Conservation (phyloP, 2,329 filamentous ascomycete species). For the Fusarium sterilihyphosum region DNA sequence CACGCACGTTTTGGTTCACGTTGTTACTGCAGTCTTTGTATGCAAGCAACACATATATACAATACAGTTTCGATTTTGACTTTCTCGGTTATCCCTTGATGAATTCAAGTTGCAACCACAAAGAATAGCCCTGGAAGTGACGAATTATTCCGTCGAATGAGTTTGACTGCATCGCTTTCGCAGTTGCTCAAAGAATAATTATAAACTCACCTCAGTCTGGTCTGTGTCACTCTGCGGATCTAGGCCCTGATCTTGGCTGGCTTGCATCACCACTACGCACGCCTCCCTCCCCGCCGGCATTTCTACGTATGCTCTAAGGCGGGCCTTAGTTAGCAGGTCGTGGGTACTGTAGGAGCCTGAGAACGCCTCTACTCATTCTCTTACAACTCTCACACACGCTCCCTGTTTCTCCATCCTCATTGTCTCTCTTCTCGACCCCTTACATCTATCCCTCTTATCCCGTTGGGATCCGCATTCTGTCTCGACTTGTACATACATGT, state of each 20-base stretch:
- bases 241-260: constrained; percentile 45
- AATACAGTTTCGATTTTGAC: constrained; percentile 16
- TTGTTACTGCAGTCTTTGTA: background rate
- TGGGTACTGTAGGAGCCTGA: constrained; percentile 34
- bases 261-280: constrained; percentile 46
- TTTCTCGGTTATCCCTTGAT: constrained; percentile 17
- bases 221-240: constrained; percentile 41
- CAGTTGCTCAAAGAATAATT: constrained; percentile 12
- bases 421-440: constrained; percentile 28
- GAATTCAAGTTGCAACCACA: constrained; percentile 3
- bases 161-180: constrained; percentile 15
- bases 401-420: constrained; percentile 26
- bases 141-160: background rate
- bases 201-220: constrained; percentile 18
- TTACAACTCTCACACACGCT: constrained; percentile 36
- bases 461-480: constrained; percentile 29
- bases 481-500: constrained; percentile 32
- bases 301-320: constrained; percentile 39
- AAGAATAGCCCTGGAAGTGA: constrained; percentile 7
- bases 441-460: constrained; percentile 33
- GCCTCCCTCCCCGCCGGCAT: constrained; percentile 43
- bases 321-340: constrained; percentile 27
- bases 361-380: constrained; percentile 39
- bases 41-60: background rate
- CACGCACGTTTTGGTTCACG: constrained; percentile 18